Base-by-base conservation (phyloP, 345 rosid species). In the Eucalyptus urophylla region DNA sequence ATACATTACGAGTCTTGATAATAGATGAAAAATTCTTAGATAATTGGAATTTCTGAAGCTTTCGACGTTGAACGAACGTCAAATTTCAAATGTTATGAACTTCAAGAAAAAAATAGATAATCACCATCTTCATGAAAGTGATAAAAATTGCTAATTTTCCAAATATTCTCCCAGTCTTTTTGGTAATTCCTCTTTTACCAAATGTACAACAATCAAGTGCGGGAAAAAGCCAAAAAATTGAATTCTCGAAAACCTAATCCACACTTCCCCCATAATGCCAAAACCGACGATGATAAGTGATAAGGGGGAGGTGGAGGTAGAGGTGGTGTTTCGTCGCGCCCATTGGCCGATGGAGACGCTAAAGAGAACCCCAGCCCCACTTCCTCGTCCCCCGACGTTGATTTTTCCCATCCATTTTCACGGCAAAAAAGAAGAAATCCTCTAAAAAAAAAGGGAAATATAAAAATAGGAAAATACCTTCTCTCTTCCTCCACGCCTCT, bases 401-500 rank as follows among this genome's bases (percentile, higher is more conserved):
- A 85, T 85, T 27, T 45, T 85, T 19, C 14, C 15, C 51, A 53
- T 53, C 25, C 58, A 53, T 11, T 25, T 60, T 60, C 14, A 25
- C 29, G 67, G 31, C n/a, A 60, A 60, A 58, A 27, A 58, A 25
- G 7, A 58, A 25, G 7, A 58, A 25, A 24, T 58, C 69, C 69
- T 29, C 31, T 3, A 3, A 27, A 29, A 62, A 40, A 45, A 60
- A 44, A 5, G 24, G 7, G 6, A 69, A 11, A 37, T 11, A 40
- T 3, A 76, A 7, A 43, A 76, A 76, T 56, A 37, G 8, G 69
- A 62, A 62, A 62, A 27, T 88, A 53, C 91, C 91, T 65, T 83
- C 54, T 62, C 87, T 22, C 24, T 49, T 62, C 88, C 45, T 27
- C 8, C 11, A 91, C 95, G 95, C 88, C 97, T 94, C 95, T 93